Evolutionary conservation across 2,329 filamentous ascomycete genomes (phyloP), one percentile per base, ranked within the genome.

Genomic region (Phaeoacremonium minimum): DNA sequence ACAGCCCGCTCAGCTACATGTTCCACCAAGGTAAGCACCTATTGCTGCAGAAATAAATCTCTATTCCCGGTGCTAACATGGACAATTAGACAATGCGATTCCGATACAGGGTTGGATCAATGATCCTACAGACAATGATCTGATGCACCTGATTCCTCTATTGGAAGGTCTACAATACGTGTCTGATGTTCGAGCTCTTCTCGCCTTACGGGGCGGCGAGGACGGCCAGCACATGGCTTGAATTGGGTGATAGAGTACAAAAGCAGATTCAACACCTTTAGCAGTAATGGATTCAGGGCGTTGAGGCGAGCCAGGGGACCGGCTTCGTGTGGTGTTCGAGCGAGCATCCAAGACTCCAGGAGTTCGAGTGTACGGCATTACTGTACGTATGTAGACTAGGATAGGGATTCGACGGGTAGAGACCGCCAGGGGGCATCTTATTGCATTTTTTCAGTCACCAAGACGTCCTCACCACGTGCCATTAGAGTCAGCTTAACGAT

Each of bases 31-130:
- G 93, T 93, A 67, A 56, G 77, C 57, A 7, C n/a, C n/a, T n/a
- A n/a, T n/a, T n/a, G n/a, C n/a, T n/a, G n/a, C n/a, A n/a, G 6
- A 17, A 29, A 12, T 6, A 5, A 6, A 17, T 35, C 30, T 40
- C 20, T 12, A 13, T 18, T 13, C 29, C 16, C 11, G 5, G n/a
- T 11, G 8, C 30, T 13, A 14, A 20, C 28, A 32, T 31, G 2
- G 13, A n/a, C n/a, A n/a, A n/a, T n/a, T 54, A 98, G 93, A 98
- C 62, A 98, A 98, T 66, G 93, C 93, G 34, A 96, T 98, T 53
- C 93, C 93, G 4, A 97, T 98, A 57, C 91, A 97, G 68, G 93
- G 93, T 55, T 98, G 93, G 93, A 97, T 98, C 66, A 95, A 84
- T 61, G 93, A 98, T 65, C 93, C 93, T 15, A 97, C 93, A 17